Base-by-base conservation (phyloP, 495 filamentous ascomycete genomes). In the Parachaetomium inaequale region DNA sequence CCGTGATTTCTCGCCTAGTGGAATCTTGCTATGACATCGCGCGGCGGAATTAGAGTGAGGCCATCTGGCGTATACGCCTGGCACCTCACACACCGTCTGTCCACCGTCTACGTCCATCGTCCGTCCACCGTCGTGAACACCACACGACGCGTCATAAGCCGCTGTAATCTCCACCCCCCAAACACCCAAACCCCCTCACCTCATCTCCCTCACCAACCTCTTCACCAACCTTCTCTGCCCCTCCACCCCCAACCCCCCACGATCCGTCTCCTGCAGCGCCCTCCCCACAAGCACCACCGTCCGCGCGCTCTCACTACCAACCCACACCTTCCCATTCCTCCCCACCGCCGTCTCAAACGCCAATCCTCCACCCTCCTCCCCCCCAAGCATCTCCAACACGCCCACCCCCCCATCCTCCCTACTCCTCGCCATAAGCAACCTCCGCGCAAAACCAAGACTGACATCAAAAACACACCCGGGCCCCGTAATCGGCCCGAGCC, bases 281-380 rank as follows among this genome's bases (percentile, higher is more conserved):
- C 85, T 83, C n/a, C 93, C 93, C 58, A 97, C 87, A 7, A 84
- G 79, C 53, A 97, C 69, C 40, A 79, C 68, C 10, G 89, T 92
- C 62, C 79, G 83, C 72, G 78, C 82, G 50, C 80, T 87, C 15
- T 85, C 88, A 52, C 87, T 84, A 65, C 91, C 84, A 19, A 98
- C 87, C 94, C 94, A 97, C 38, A 97, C 83, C 77, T 84, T 88
- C 23, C 94, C 94, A 73, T 98, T 98, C 71, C 93, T 86, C 25
- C 95, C 95, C 28, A 96, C 91, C 4, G 94, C 94, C 61, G 94
- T 87, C 79, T 98, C 94, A 75, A 97, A 98, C 54, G 84, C 82
- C 46, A 93, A 78, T 52, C 87, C 79, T 1, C 56, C 60, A 0
- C 60, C 62, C 7, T 57, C 64, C 46, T 86, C 89, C 67, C 82